phyloP scores from a whole-genome alignment of 345 rosid genomes.

The Mallotus nudiflorus region DNA sequence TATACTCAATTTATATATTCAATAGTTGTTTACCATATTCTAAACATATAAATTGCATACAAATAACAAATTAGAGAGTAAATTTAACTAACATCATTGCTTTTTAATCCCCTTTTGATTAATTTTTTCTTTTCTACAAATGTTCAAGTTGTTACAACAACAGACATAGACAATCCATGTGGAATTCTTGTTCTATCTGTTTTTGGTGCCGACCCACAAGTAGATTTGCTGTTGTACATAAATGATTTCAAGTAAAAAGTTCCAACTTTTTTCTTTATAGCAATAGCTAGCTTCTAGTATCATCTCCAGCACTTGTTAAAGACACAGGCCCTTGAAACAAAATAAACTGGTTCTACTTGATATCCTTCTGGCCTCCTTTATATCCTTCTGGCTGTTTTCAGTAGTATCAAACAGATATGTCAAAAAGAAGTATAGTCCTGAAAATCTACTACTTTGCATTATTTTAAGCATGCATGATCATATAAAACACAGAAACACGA shows the following conservation, averaged over 20 bases:
- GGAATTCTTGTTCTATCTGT: constrained; percentile 27
- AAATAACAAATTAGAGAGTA: no score
- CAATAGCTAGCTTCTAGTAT: constrained; percentile 2
- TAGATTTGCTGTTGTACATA: constrained; percentile 2
- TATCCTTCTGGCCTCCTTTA: neutral
- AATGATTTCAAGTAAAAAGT: neutral
- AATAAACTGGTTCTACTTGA: constrained; percentile 4
- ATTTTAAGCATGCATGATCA: neutral
- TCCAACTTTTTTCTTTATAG: neutral
- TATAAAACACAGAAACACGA: neutral
- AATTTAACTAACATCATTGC: no score
- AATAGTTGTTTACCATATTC: no score
- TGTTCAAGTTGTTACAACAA: neutral
- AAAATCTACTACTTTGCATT: no score
- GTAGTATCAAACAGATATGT: neutral
- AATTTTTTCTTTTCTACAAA: no score
- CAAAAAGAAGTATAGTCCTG: neutral
- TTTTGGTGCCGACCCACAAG: constrained; percentile 26
- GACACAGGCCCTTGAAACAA: constrained; percentile 4
- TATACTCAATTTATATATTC: no score
- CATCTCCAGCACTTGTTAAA: constrained; percentile 2
- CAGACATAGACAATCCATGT: constrained; percentile 32
- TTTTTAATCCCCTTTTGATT: no score
- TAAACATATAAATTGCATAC: no score
- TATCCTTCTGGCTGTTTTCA: neutral